Base-by-base conservation (phyloP, 441 rosid genomes). In the Hura crepitans region DNA sequence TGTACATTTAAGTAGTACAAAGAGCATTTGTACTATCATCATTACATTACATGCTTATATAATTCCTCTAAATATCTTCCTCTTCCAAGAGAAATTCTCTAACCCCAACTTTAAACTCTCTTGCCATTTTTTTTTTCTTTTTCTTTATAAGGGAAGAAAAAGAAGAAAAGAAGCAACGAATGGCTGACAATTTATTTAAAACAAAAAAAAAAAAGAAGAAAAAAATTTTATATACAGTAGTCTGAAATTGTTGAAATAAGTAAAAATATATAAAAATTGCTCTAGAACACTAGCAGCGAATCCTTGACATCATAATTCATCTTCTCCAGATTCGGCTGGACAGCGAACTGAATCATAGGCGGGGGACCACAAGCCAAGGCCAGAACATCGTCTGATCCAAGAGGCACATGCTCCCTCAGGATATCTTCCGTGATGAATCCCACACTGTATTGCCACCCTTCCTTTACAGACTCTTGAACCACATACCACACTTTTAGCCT, bases 331-430 rank as follows among this genome's bases (percentile, higher is more conserved):
- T 85, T 88, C 0, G 98, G 96, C 74, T 89, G 94, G 77, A 91
- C 89, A 0, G 95, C 89, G 18, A 86, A 93, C 72, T 93, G 88
- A 65, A 92, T 89, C 98, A 93, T 93, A 7, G 96, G 93, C 2
- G 98, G 98, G 3, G 98, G 96, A 23, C 98, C 98, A 12, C 97
- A 93, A 1, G 91, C 86, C 73, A 93, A 76, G 0, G 97, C 97
- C 11, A 91, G 78, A 3, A 85, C 68, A 0, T 87, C 88, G 7
- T 71, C 76, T 1, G 88, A 76, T 20, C 97, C 95, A 39, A 66
- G 78, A 0, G 97, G 96, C 8, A 88, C 6, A 51, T 87, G 97
- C 70, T 84, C 85, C 68, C 95, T 73, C 69, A 93, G 63, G 51
- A 93, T 78, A 23, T 50, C 73, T 68, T 91, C 96, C 3, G 86